Percentiles rank a stretch among this genome's conserved stretches.
These are phyloP conservation scores for Teratosphaeria viscida DNA, from an alignment of 2,329 filamentous ascomycete species.

Conservation along the genomic window DNA sequence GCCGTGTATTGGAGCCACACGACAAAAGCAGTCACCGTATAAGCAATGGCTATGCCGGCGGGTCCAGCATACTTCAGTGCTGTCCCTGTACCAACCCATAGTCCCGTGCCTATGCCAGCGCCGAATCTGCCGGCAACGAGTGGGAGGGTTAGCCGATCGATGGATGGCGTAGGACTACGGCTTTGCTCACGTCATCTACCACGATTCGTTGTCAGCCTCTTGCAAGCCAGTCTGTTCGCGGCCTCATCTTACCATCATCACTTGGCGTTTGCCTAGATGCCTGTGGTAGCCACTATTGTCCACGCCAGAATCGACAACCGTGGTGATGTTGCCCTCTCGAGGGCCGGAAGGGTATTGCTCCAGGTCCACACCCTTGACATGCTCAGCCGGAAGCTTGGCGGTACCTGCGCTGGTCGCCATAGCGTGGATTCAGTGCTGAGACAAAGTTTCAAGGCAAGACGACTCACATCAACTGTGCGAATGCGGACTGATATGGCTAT, in stretches of 20 bases:
- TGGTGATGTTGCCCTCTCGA: background rate
- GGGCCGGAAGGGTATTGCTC: background rate
- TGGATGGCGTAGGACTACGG: too few relatives aligned
- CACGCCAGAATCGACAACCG: conserved; percentile 5
- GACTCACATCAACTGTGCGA: background rate
- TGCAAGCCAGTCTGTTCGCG: too few relatives aligned
- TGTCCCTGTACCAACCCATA: conserved; percentile 4
- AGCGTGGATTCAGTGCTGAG: background rate
- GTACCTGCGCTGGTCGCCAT: background rate
- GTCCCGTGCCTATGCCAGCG: background rate
- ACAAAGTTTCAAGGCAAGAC: background rate
- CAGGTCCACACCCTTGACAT: background rate
- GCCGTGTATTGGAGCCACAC: conserved; percentile 26
- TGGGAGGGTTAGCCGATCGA: too few relatives aligned
- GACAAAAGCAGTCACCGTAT: conserved; percentile 25
- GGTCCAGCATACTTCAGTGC: conserved; percentile 26
- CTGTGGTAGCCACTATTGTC: conserved; percentile 23
- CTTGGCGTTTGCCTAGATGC: conserved; percentile 22
- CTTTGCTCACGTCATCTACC: background rate
- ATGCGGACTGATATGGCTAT: background rate
- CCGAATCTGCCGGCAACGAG: too few relatives aligned
- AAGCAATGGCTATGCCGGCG: conserved; percentile 24
- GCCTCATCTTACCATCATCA: conserved; percentile 29
- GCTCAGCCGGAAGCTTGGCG: background rate
- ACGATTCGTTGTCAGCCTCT: background rate